Percentiles rank a stretch among this genome's conserved stretches.
phyloP scores from a whole-genome alignment of 345 rosid genomes.

The Noccaea bulbosa region DNA sequence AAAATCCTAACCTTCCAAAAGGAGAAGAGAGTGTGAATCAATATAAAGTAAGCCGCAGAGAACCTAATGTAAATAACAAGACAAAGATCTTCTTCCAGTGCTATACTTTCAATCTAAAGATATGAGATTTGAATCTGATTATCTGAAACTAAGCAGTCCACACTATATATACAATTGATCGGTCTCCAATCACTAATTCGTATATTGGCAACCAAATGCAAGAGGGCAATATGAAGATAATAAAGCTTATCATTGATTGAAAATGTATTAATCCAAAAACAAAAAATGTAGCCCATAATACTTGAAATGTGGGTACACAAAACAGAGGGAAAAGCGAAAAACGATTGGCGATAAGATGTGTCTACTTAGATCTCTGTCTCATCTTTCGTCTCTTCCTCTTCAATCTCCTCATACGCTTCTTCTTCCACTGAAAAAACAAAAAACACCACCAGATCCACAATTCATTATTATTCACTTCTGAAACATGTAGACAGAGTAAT shows the following conservation, averaged over 20 bases:
- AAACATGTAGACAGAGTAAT: not conserved
- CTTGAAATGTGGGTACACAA: conserved; percentile 10
- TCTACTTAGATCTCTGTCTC: conserved; percentile 56
- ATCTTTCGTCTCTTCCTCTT: conserved; percentile 61
- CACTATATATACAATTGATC: not conserved
- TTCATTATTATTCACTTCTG: not conserved
- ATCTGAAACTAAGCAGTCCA: not conserved
- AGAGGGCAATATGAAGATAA: not conserved
- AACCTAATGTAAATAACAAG: too few relatives aligned
- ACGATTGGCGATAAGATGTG: not conserved
- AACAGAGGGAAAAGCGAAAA: conserved; percentile 7
- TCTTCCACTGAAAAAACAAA: conserved; percentile 46
- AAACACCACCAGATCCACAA: conserved; percentile 22
- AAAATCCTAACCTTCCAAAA: too few relatives aligned
- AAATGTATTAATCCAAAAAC: conserved; percentile 24
- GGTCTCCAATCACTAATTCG: not conserved
- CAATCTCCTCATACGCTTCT: conserved; percentile 60
- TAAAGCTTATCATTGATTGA: not conserved
- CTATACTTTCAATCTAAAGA: not conserved
- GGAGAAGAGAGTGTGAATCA: too few relatives aligned
- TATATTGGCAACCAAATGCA: not conserved
- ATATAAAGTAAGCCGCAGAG: too few relatives aligned
- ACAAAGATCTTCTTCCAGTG: too few relatives aligned
- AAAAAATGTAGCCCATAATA: not conserved
- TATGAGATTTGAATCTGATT: not conserved